These are phyloP conservation scores for Wickerhamomyces sp. DNA, from an alignment of 1,139 yeast genomes.

Conservation along the genomic window DNA sequence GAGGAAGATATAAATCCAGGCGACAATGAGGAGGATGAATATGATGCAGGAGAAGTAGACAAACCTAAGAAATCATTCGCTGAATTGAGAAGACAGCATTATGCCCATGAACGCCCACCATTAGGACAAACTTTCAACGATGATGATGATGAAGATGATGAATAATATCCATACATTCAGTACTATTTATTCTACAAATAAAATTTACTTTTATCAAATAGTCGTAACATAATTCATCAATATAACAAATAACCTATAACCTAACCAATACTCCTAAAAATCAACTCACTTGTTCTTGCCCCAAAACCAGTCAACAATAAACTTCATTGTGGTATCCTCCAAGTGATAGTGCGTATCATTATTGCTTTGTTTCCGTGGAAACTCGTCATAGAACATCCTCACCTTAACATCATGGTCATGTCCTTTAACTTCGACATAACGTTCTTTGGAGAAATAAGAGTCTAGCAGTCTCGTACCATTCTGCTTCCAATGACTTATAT, in stretches of 20 bases:
- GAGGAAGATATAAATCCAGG: slow-evolving; percentile 5
- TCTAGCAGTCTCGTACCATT: neutral
- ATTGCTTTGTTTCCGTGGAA: slow-evolving; percentile 23
- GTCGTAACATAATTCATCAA: too few relatives aligned
- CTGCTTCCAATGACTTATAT: neutral
- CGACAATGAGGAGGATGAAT: slow-evolving; percentile 15
- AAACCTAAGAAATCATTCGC: slow-evolving; percentile 20
- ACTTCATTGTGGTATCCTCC: slow-evolving; percentile 22
- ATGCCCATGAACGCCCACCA: slow-evolving; percentile 17
- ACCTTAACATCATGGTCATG: slow-evolving; percentile 5
- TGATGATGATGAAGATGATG: slow-evolving; percentile 6
- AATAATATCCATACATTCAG: too few relatives aligned
- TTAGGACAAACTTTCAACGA: slow-evolving; percentile 3
- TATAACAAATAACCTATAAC: too few relatives aligned
- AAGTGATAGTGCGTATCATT: slow-evolving; percentile 23
- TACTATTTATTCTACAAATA: too few relatives aligned
- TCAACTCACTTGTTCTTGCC: too few relatives aligned
- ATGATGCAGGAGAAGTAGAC: slow-evolving; percentile 7
- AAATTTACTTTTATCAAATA: too few relatives aligned
- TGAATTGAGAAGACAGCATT: slow-evolving; percentile 22
- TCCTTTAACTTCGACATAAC: slow-evolving; percentile 8
- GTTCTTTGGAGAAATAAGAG: slow-evolving; percentile 10
- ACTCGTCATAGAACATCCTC: slow-evolving; percentile 22
- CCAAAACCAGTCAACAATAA: slow-evolving; percentile 23
- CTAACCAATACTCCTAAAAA: too few relatives aligned